Evolutionary conservation across 768 basidiomycete species (phyloP), one percentile per base, ranked within the genome.

Genomic region (Phanerochaete carnosa): DNA sequence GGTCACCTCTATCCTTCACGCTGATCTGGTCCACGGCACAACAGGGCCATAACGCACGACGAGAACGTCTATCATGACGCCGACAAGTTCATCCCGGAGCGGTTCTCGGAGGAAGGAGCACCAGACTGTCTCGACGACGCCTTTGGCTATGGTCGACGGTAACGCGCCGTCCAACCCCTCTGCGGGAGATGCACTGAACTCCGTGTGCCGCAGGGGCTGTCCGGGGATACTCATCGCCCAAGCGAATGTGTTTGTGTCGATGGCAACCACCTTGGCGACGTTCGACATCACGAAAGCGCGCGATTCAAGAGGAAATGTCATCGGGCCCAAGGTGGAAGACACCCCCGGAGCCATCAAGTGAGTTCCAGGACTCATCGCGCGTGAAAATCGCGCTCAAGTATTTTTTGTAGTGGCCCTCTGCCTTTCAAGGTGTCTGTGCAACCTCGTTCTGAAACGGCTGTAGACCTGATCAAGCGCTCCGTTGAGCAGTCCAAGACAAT

Each of bases 261-360:
- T 60, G 39, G 64, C 64, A 3, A 47, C 39, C 16, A 60, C 63
- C 11, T 50, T 65, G 13, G 28, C 43, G 3, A 46, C 49, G 23
- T 60, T 65, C 39, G 65, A 76, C 57, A 74, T 77, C 46, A 69
- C 22, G 7, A 73, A 74, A 3, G 61, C 65, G 8, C 33, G 23
- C 16, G 56, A 67, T 60, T 35, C 26, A n/a, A 25, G 6, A 9
- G 60, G 53, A 13, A 33, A 23, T 23, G 28, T 35, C 1, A 56
- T 61, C 28, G 49, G 25, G 13, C 60, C 60, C 15, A 15, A 4
- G 2, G 60, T 26, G 16, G 46, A 61, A 19, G 47, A 11, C 45
- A 47, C 19, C 16, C 22, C 32, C 8, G 55, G 53, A 0, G 45
- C 16, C 5, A 45, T 61, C 37, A 55, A 23, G 59, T 61, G 22